Percentiles rank a stretch among this genome's conserved stretches.
Conservation (phyloP, 1,284 basidiomycete genomes). For the Leucoagaricus sp. region DNA sequence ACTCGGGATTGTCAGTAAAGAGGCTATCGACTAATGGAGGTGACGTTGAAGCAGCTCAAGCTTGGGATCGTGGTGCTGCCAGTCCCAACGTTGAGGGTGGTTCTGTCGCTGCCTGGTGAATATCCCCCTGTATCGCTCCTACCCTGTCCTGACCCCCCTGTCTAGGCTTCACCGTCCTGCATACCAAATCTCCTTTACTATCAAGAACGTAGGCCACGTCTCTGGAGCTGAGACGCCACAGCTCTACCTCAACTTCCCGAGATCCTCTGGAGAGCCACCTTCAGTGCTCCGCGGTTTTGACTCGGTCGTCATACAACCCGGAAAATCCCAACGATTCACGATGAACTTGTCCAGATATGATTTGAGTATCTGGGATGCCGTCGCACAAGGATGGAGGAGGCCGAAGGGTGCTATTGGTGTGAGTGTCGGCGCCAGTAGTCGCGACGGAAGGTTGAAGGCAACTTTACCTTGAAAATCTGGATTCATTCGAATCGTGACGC, state of each 20-base stretch:
- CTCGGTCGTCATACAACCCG: constrained; percentile 50
- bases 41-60: constrained; percentile 39
- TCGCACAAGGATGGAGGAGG: constrained; percentile 52
- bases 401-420: constrained; percentile 46
- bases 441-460: constrained; percentile 40
- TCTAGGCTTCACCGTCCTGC: constrained; percentile 64
- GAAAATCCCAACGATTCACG: constrained; percentile 45
- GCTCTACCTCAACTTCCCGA: constrained; percentile 62
- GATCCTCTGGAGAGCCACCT: constrained; percentile 59
- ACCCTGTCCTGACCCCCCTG: background rate
- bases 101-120: constrained; percentile 55
- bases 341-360: constrained; percentile 68
- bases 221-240: constrained; percentile 67
- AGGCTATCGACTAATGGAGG: constrained; percentile 33
- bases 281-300: constrained; percentile 67
- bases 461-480: constrained; percentile 18
- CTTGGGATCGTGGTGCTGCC: constrained; percentile 57
- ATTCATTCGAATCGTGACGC: background rate
- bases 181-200: constrained; percentile 56
- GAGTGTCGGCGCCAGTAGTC: constrained; percentile 54
- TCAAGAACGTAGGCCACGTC: constrained; percentile 57
- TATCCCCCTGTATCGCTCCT: background rate
- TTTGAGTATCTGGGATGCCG: constrained; percentile 60
- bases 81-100: constrained; percentile 50
- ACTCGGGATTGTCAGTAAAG: constrained; percentile 52